Evolutionary conservation across 768 basidiomycete genomes (phyloP).

Genomic region (Pleurotus tuber-regium): DNA sequence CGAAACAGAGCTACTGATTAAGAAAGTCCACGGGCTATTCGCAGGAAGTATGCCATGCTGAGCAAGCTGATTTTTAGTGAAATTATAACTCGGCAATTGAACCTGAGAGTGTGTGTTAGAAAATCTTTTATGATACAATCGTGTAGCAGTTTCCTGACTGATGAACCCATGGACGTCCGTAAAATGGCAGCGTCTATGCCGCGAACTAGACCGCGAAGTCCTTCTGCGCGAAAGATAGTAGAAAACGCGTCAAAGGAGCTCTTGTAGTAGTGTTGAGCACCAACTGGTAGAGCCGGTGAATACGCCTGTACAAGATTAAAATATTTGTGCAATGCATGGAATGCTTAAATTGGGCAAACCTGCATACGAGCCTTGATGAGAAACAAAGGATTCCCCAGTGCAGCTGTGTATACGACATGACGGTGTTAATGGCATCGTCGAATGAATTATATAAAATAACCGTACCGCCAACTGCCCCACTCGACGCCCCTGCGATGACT

Average conservation of each 20-base stretch:
- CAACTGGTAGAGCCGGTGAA: slow-evolving; percentile 91
- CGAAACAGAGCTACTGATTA: slow-evolving; percentile 85
- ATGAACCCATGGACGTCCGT: slow-evolving; percentile 93
- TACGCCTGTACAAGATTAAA: slow-evolving; percentile 77
- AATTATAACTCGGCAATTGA: slow-evolving; percentile 94
- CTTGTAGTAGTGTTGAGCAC: slow-evolving; percentile 91
- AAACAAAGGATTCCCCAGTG: slow-evolving; percentile 87
- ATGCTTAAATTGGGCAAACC: slow-evolving; percentile 34
- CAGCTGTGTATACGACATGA: slow-evolving; percentile 52
- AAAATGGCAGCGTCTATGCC: slow-evolving; percentile 94
- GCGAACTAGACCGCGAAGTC: slow-evolving; percentile 75
- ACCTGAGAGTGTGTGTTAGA: too few species aligned
- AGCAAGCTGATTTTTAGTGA: slow-evolving; percentile 81
- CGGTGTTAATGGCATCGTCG: slow-evolving; percentile 1
- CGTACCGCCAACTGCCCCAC: slow-evolving; percentile 88
- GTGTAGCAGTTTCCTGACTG: too few species aligned
- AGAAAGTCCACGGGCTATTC: slow-evolving; percentile 82
- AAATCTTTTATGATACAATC: too few species aligned
- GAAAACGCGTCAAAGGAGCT: slow-evolving; percentile 77
- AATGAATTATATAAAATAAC: not conserved
- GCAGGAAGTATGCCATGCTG: slow-evolving; percentile 65
- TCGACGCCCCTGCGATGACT: slow-evolving; percentile 81
- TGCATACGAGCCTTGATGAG: slow-evolving; percentile 98
- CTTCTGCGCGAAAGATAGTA: slow-evolving; percentile 78
- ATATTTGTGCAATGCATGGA: too few species aligned